Evolutionary conservation across 768 basidiomycete genomes (phyloP), one percentile per base, ranked within the genome.

Genomic region (Gautieria morchelliformis): DNA sequence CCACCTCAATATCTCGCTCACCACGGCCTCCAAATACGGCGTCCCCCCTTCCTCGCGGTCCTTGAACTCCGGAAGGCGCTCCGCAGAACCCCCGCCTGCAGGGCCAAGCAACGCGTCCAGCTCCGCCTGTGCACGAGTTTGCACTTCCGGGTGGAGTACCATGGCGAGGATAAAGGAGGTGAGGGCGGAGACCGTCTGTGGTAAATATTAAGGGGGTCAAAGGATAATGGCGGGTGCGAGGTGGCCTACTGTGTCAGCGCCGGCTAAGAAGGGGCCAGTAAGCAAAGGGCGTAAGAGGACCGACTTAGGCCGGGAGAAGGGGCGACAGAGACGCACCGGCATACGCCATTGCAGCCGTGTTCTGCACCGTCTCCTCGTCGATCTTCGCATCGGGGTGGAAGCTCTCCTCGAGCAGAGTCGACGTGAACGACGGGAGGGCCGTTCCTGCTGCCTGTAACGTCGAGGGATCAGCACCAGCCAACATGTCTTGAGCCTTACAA

Each of bases 1-100:
- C 64, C 63, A 69, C 33, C 77, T 66, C 11, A 78, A 61, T 24
- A 54, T 56, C 49, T 71, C 70, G 60, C 56, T 66, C 19, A 68
- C 62, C 30, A 71, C 49, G n/a, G 62, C 65, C 7, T 39, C 20
- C 6, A 53, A 15, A 44, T 53, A 53, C 20, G 52, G 52, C 19
- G 30, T 37, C 5, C 2, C 9, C 35, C 35, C 35, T 14, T 1
- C 35, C 9, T 41, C 30, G 30, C 77, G 62, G 53, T 68, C 77
- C 17, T 63, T 62, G 54, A 76, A 73, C 4, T 51, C 49, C n/a
- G 49, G 49, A 24, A 51, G 49, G 15, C 49, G 49, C n/a, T n/a
- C 20, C 24, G 7, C 32, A 9, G 9, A 9, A 3, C 35, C 35
- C 35, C 14, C 35, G 35, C 35, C 35, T 10, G 35, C 8, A 9